These are phyloP conservation scores for Linum lewisii DNA, from an alignment of 345 rosid genomes.

Conservation along the genomic window DNA sequence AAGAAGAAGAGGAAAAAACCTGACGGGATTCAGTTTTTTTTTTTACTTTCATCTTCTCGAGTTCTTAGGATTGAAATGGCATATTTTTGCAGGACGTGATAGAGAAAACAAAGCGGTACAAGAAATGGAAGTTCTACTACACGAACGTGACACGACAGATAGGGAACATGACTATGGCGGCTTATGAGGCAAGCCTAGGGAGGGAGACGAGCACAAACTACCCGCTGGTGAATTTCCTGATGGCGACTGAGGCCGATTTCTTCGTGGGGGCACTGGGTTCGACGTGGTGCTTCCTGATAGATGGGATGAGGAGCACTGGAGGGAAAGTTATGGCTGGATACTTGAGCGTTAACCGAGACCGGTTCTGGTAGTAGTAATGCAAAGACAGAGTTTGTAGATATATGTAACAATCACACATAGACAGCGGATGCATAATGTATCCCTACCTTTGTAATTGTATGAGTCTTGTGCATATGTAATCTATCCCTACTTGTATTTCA, in stretches of 20 bases:
- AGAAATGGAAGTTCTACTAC: constrained; percentile 67
- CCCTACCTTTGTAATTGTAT: no score
- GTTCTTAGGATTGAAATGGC: neutral
- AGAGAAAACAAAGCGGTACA: constrained; percentile 39
- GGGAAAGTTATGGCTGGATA: constrained; percentile 95
- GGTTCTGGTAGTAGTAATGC: constrained; percentile 64
- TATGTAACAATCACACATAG: no score
- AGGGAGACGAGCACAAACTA: constrained; percentile 87
- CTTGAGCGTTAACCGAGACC: constrained; percentile 81
- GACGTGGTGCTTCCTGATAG: constrained; percentile 94
- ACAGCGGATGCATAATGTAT: no score
- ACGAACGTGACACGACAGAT: constrained; percentile 70
- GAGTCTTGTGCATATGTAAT: no score
- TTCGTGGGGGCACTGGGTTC: constrained; percentile 93
- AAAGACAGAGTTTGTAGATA: neutral
- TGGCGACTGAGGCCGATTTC: constrained; percentile 83
- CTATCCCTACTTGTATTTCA: no score
- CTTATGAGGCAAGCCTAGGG: constrained; percentile 81
- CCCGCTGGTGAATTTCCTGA: constrained; percentile 85
- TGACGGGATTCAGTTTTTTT: neutral
- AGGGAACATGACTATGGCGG: constrained; percentile 70
- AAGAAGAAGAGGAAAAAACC: neutral
- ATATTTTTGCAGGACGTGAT: constrained; percentile 42
- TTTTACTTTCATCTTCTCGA: neutral
- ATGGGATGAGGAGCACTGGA: constrained; percentile 92